Base-by-base conservation (phyloP, 768 basidiomycete species). In the Russula dissimulans region DNA sequence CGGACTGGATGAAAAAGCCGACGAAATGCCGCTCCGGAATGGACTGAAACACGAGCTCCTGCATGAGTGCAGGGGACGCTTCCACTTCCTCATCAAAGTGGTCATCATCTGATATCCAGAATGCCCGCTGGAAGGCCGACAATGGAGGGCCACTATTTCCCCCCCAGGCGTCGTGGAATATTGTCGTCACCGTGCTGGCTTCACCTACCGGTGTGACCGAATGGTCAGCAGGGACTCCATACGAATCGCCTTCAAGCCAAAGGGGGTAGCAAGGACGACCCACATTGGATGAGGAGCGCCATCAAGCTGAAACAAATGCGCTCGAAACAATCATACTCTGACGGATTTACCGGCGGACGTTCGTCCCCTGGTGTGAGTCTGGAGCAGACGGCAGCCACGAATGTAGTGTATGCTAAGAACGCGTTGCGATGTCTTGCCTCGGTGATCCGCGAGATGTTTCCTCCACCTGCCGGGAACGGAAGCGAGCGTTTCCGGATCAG, bases 261-360 rank as follows among this genome's bases (percentile, higher is more conserved):
- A 8, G 22, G 22, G 22, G 39, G 10, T 4, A 41, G 14, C 39
- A 4, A 41, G 39, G 39, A 11, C 2, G 34, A 53, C 60, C 18
- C 39, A 61, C 60, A 51, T 46, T 57, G 56, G 31, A 57, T 57
- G 6, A 53, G 14, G n/a, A 61, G 29, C n/a, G 60, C 50, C 29
- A 18, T 15, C 12, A 61, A 5, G 45, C 56, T 31, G 17, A 61
- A 61, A 32, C 56, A 57, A 34, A 32, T 38, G 18, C 50, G 55
- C 32, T 61, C 60, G 17, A 46, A 10, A 50, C 55, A 53, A 26
- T 11, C 15, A 18, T 46, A 53, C 14, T 52, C 44, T 17, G 44
- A 57, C 3, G 22, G 2, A 6, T 15, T 0, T 22, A 51, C 42
- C 1, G 1, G 42, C 22, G 2, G 9, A 10, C 18, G 2, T 4